A percentile compares a stretch with the other conserved stretches of the same genome.
Conservation (phyloP, 192 early-diverging fungal genomes). For the Backusella psychrophila region DNA sequence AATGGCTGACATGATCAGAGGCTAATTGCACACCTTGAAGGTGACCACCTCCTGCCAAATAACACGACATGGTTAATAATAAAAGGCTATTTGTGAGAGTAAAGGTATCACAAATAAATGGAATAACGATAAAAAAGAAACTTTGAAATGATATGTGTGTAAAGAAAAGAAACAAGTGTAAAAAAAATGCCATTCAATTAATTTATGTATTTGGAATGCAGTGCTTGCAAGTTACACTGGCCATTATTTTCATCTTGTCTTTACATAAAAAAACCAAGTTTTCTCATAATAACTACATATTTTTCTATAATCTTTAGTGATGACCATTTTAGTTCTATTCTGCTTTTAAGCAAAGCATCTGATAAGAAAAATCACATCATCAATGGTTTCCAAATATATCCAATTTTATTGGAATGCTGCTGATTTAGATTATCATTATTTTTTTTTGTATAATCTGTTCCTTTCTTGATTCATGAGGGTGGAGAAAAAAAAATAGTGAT, state of each 20-base stretch:
- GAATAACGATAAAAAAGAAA: not conserved
- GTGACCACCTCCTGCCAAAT: not conserved
- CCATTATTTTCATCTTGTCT: not conserved
- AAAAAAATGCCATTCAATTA: not conserved
- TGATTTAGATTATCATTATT: not conserved
- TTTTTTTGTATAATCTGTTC: too few species aligned
- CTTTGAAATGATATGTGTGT: not conserved
- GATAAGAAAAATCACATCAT: not conserved
- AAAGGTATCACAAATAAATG: not conserved
- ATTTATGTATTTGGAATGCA: conserved; percentile 3
- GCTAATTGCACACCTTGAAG: not conserved
- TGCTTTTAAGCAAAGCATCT: not conserved
- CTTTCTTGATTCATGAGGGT: too few species aligned
- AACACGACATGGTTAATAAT: not conserved
- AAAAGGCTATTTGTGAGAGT: not conserved
- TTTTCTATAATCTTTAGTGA: not conserved
- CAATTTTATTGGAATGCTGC: not conserved
- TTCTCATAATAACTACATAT: not conserved
- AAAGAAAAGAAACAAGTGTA: not conserved
- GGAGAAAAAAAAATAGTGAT: too few species aligned
- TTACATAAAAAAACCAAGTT: not conserved
- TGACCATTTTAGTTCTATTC: not conserved
- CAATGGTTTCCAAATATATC: not conserved
- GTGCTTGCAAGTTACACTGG: not conserved
- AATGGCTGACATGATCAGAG: not conserved